These are phyloP conservation scores for Mucor velutinosus DNA, from an alignment of 371 early-diverging fungal genomes.

Conservation along the genomic window DNA sequence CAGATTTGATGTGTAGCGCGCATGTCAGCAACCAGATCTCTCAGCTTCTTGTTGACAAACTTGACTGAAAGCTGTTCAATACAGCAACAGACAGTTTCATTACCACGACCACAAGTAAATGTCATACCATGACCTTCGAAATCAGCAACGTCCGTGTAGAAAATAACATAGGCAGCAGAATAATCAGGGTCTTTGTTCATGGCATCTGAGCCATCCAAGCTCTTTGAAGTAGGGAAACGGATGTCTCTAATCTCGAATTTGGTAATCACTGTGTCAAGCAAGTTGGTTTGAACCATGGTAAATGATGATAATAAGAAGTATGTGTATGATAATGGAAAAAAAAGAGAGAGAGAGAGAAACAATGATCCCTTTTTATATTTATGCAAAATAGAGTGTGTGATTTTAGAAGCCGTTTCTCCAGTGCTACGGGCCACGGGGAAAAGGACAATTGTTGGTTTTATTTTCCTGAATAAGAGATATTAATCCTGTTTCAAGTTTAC, in stretches of 20 bases:
- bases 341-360: background rate
- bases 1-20: constrained; percentile 49
- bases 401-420: background rate
- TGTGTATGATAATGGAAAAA: background rate
- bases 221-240: constrained; percentile 53
- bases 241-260: constrained; percentile 51
- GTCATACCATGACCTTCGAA: constrained; percentile 55
- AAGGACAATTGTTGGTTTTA: constrained; percentile 8
- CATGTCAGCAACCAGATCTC: constrained; percentile 42
- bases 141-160: constrained; percentile 37
- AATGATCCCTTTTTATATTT: background rate
- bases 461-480: background rate
- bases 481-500: background rate
- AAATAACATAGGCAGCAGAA: constrained; percentile 55
- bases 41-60: constrained; percentile 40
- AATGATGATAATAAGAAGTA: background rate
- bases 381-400: background rate
- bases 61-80: constrained; percentile 50
- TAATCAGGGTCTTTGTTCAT: constrained; percentile 61
- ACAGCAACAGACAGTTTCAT: constrained; percentile 43
- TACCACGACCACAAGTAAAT: constrained; percentile 55
- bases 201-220: constrained; percentile 55
- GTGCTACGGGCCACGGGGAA: constrained; percentile 16
- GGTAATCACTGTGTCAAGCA: constrained; percentile 35
- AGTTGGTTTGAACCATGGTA: background rate